phyloP scores from a whole-genome alignment of 73 alveolate species.

The Breviolum minutum region DNA sequence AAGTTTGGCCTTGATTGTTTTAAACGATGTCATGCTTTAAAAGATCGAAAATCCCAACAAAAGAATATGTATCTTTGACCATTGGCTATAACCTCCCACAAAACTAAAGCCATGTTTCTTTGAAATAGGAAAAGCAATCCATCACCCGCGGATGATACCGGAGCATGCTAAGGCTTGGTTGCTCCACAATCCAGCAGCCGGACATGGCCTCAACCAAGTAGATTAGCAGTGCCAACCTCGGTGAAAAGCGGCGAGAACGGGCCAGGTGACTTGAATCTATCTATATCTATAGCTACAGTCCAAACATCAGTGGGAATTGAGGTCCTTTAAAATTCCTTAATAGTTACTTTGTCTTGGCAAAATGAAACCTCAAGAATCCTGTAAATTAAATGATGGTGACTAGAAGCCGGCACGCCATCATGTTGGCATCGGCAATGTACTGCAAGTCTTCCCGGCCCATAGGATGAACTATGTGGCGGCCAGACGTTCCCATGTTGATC shows the following conservation, averaged over 20 bases:
- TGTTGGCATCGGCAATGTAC: background rate
- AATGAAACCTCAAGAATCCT: too few species aligned
- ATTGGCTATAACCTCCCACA: background rate
- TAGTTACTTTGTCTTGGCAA: too few species aligned
- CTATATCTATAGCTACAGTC: too few species aligned
- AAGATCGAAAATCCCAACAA: background rate
- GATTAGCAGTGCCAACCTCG: background rate
- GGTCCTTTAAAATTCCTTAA: too few species aligned
- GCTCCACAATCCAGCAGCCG: background rate
- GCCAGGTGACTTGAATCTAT: background rate
- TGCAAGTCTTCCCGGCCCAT: background rate
- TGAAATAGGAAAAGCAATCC: background rate
- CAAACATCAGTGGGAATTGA: too few species aligned
- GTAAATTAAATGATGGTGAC: too few species aligned
- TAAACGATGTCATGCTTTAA: too few species aligned
- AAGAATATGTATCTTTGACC: background rate
- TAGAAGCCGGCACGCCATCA: background rate
- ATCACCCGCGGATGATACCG: background rate
- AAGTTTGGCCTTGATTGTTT: too few species aligned
- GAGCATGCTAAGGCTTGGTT: background rate
- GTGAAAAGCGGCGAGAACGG: too few species aligned
- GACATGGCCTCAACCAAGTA: background rate
- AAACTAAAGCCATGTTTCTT: background rate
- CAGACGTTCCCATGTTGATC: background rate
- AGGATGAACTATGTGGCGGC: background rate